A percentile compares a stretch with the other conserved stretches of the same genome.
These are phyloP conservation scores for Nakazawaea sp. DNA, from an alignment of 805 yeast species.

Conservation along the genomic window DNA sequence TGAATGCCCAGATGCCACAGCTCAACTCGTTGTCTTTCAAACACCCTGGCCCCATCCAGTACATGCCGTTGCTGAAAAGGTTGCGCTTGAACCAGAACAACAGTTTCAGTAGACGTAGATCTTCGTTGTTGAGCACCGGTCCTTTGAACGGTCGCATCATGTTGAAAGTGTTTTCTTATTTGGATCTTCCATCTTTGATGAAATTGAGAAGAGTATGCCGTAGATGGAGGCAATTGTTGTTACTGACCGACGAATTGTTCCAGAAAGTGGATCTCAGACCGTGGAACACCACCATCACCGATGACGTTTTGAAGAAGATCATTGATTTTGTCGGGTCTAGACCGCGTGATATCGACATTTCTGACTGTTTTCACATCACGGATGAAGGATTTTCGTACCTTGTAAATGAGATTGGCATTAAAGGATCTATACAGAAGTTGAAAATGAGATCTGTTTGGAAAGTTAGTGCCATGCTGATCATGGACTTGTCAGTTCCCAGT, in stretches of 20 bases:
- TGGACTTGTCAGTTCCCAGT: constrained; percentile 65
- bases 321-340: constrained; percentile 67
- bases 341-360: constrained; percentile 53
- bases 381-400: constrained; percentile 69
- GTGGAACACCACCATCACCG: constrained; percentile 57
- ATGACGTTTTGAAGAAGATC: constrained; percentile 47
- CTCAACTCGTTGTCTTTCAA: constrained; percentile 26
- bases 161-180: constrained; percentile 42
- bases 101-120: constrained; percentile 39
- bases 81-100: constrained; percentile 38
- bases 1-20: constrained; percentile 31
- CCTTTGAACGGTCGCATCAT: constrained; percentile 57
- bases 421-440: constrained; percentile 48
- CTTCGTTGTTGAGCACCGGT: constrained; percentile 51
- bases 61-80: constrained; percentile 49
- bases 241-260: constrained; percentile 47
- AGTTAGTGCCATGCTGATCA: constrained; percentile 72
- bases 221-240: constrained; percentile 63
- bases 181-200: constrained; percentile 57
- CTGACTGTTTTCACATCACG: constrained; percentile 72
- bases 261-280: constrained; percentile 48
- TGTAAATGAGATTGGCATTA: constrained; percentile 63
- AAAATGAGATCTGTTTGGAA: constrained; percentile 72
- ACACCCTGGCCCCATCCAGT: constrained; percentile 30
- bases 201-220: constrained; percentile 49